Evolutionary conservation across 108 stramenopile genomes (phyloP), one percentile per base, ranked within the genome.

Genomic region (Bacterosira constricta): DNA sequence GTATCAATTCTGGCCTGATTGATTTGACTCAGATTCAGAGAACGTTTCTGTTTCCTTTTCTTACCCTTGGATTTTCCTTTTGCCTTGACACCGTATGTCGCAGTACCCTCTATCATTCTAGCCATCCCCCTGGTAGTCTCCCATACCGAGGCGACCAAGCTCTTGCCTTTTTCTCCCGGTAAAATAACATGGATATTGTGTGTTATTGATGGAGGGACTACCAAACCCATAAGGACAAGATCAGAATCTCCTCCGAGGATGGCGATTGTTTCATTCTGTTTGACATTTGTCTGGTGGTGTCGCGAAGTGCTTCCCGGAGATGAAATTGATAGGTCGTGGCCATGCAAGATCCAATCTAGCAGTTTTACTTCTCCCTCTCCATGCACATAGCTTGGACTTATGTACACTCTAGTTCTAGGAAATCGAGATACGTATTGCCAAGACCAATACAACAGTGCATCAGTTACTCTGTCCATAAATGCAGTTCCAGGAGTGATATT

Each of bases 361-460:
- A 95, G 55, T 73, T 97, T 97, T 27, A 94, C 81, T 71, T 97
- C 96, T 39, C 96, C 96, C 74, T 97, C 96, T 25, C 96, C 96
- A 29, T 88, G 83, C 23, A 91, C 89, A 52, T 55, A 58, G 20
- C 90, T 89, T 10, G 94, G 80, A 29, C 74, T 83, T 11, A 97
- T 71, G 59, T 91, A 96, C 36, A 94, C 85, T 63, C 65, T 79
- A 5, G 91, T 64, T 53, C 46, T 26, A 26, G 54, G 47, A 46
- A 32, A 34, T 35, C 25, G 29, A 46, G 83, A 67, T 21, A 96
- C 51, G 34, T 77, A 54, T 58, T 88, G 86, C 95, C 95, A 96
- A 4, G 90, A 82, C 92, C 92, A 96, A 64, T 93, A 96, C 34
- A 92, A 51, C 4, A 96, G n/a, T 17, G 91, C 88, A 20, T 84